Conservation (phyloP, 306 rosid species). For the Begonia fuchsioides region DNA sequence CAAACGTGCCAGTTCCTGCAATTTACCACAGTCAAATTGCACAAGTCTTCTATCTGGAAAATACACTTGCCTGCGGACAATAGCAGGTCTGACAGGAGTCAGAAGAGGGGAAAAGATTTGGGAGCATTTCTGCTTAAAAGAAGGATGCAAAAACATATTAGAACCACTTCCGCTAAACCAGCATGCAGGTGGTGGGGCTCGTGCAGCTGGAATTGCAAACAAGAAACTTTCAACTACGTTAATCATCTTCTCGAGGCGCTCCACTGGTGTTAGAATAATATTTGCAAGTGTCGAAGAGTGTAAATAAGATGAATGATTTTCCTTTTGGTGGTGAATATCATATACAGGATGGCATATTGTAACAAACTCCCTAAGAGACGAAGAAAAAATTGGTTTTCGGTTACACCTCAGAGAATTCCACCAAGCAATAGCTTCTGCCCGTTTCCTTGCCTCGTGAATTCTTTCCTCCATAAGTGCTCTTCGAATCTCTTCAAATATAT, state of each 20-base stretch:
- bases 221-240: conserved; percentile 85
- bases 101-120: conserved; percentile 55
- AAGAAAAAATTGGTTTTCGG: conserved; percentile 58
- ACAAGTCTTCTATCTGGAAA: conserved; percentile 96
- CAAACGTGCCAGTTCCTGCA: conserved; percentile 72
- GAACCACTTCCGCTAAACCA: conserved; percentile 66
- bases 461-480: conserved; percentile 81
- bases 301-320: conserved; percentile 49
- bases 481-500: conserved; percentile 75
- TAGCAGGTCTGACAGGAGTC: conserved; percentile 80
- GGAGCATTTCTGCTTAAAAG: conserved; percentile 57
- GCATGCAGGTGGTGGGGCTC: conserved; percentile 71
- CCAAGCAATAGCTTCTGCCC: conserved; percentile 78
- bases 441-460: conserved; percentile 56
- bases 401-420: conserved; percentile 91
- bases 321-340: conserved; percentile 54
- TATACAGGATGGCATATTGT: conserved; percentile 58
- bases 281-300: conserved; percentile 79
- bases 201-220: conserved; percentile 96
- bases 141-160: conserved; percentile 43
- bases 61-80: conserved; percentile 91
- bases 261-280: conserved; percentile 77
- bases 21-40: conserved; percentile 93
- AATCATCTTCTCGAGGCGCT: conserved; percentile 56
- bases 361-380: conserved; percentile 59